A percentile compares a stretch with the other conserved stretches of the same genome.
Evolutionary conservation across 345 rosid genomes (phyloP).

Genomic region (Dimocarpus longan): DNA sequence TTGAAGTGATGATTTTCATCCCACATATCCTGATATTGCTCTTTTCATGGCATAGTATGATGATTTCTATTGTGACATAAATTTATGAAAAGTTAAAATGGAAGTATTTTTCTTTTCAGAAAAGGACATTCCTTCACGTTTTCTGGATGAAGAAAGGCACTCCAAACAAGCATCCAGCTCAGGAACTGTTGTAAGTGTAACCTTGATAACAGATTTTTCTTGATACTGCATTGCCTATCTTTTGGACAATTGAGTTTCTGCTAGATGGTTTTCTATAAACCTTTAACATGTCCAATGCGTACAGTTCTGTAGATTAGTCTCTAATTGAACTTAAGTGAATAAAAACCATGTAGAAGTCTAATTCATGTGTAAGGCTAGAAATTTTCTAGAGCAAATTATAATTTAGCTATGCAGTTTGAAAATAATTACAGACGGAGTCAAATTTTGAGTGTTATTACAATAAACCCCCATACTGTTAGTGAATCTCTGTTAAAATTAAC

Average conservation of each 20-base stretch:
- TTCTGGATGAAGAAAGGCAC: slow-evolving; percentile 74
- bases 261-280: background rate
- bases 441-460: no score
- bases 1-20: background rate
- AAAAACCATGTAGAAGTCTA: background rate
- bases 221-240: background rate
- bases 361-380: background rate
- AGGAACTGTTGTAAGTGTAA: slow-evolving; percentile 58
- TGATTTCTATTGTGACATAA: background rate
- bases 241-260: background rate
- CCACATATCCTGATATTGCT: background rate
- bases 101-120: slow-evolving; percentile 51
- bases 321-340: background rate
- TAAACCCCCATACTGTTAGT: no score
- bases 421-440: no score
- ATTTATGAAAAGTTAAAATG: slow-evolving; percentile 1
- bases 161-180: slow-evolving; percentile 87
- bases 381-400: background rate
- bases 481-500: no score
- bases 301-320: background rate
- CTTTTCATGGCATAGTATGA: background rate
- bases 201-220: background rate
- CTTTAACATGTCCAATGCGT: background rate
- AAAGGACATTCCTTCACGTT: slow-evolving; percentile 83
- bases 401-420: no score